Evolutionary conservation across 495 filamentous ascomycete genomes (phyloP).

Genomic region (Podospora pseudopauciseta): DNA sequence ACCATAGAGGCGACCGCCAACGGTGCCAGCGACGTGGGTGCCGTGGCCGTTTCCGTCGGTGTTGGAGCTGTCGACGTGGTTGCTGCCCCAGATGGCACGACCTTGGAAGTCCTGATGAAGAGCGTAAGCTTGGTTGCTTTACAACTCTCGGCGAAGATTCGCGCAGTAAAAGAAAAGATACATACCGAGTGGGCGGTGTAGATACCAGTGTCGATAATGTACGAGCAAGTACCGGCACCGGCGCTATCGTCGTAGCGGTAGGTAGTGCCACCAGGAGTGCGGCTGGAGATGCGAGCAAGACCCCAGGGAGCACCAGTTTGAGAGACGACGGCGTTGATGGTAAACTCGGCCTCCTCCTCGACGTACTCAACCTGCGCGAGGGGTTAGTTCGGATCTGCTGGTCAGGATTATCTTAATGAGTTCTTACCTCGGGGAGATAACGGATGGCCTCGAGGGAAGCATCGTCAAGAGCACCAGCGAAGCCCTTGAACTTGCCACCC

Average conservation of each 20-base stretch:
- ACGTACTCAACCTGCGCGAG: conserved; percentile 48
- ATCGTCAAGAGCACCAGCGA: conserved; percentile 37
- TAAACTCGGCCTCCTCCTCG: conserved; percentile 49
- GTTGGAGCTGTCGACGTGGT: conserved; percentile 41
- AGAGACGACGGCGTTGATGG: conserved; percentile 43
- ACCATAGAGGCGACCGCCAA: conserved; percentile 47
- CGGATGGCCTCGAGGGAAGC: conserved; percentile 41
- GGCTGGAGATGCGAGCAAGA: conserved; percentile 56
- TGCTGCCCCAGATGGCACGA: conserved; percentile 42
- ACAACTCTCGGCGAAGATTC: not conserved
- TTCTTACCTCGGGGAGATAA: conserved; percentile 37
- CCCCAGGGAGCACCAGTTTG: conserved; percentile 59
- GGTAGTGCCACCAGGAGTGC: conserved; percentile 42
- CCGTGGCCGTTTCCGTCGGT: conserved; percentile 51
- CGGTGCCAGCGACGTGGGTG: conserved; percentile 50
- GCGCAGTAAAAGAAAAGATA: not conserved
- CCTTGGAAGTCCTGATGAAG: conserved; percentile 34
- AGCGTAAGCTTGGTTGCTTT: not conserved
- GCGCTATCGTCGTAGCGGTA: conserved; percentile 60
- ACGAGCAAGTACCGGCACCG: conserved; percentile 55
- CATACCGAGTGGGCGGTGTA: conserved; percentile 42
- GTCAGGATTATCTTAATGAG: not conserved
- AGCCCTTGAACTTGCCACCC: conserved; percentile 43
- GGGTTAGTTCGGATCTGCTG: not conserved
- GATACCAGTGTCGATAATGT: conserved; percentile 61